These are phyloP conservation scores for Lactarius trivialis DNA, from an alignment of 768 basidiomycete species.

Conservation along the genomic window DNA sequence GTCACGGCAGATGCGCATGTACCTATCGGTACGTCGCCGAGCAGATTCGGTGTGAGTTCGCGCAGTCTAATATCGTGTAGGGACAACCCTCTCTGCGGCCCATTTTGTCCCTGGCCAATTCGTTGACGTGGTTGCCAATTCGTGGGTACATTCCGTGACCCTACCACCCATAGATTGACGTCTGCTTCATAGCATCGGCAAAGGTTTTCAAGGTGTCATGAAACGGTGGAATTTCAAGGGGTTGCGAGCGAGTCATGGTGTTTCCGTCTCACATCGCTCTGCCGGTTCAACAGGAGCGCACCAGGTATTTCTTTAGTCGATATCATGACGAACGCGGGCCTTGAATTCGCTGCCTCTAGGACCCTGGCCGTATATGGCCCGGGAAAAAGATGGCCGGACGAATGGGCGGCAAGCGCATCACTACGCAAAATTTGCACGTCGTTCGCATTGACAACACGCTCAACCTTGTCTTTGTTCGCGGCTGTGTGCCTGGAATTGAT, in stretches of 20 bases:
- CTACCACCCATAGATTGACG: not conserved
- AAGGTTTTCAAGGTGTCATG: slow-evolving; percentile 97
- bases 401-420: slow-evolving; percentile 77
- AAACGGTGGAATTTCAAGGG: slow-evolving; percentile 94
- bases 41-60: not conserved
- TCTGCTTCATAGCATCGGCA: slow-evolving; percentile 64
- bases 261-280: slow-evolving; percentile 88
- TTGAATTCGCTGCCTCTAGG: slow-evolving; percentile 41
- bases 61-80: slow-evolving; percentile 33
- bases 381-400: slow-evolving; percentile 98
- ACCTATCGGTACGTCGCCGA: slow-evolving; percentile 62
- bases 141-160: slow-evolving; percentile 47
- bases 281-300: slow-evolving; percentile 92
- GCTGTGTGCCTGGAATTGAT: slow-evolving; percentile 86
- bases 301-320: slow-evolving; percentile 51
- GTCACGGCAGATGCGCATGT: slow-evolving; percentile 86
- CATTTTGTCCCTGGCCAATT: slow-evolving; percentile 98
- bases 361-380: slow-evolving; percentile 92
- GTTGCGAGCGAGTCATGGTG: slow-evolving; percentile 90
- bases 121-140: slow-evolving; percentile 86
- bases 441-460: slow-evolving; percentile 81
- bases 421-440: slow-evolving; percentile 83
- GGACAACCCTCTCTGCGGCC: slow-evolving; percentile 81
- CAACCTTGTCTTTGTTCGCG: slow-evolving; percentile 86
- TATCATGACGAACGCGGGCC: not conserved